Base-by-base conservation (phyloP, 164 flowering plant genomes). In the Cinnamomum micranthum region DNA sequence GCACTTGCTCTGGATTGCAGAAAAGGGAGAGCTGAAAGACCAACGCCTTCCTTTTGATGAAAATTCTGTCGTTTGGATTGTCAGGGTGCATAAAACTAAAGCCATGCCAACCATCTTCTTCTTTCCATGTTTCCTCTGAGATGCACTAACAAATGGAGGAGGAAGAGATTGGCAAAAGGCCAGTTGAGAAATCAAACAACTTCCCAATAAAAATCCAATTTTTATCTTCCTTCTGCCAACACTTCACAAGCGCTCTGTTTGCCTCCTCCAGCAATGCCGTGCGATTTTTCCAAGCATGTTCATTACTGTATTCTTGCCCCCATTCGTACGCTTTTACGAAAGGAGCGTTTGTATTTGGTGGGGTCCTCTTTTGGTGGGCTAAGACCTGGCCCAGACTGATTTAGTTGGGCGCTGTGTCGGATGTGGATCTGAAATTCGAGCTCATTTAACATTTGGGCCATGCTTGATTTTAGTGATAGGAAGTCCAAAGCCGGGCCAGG, bases 1-100 rank as follows among this genome's bases (percentile, higher is more conserved):
- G 90, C 92, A 68, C 75, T 67, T 31, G 90, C 90, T 74, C 78
- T 86, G 47, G 82, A 72, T 23, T 82, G 84, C 70, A 89, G 51
- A 41, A 90, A 80, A 0, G 96, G 89, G 80, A 91, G 80, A 66
- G 88, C 81, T 0, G 95, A 85, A 68, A 91, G 65, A 77, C 95
- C 97, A 86, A 50, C 31, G 81, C 83, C 75, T 90, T 87, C 80
- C 90, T 86, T 72, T 77, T 76, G 74, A 73, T 62, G 77, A 33
- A 79, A 69, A 50, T 75, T n/a, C 27, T 27, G 74, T 80, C 81
- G 33, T 65, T 74, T 12, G 77, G 55, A 55, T 78, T 78, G 20
- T 81, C 82, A 2, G 28, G 84, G 62, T 66, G 65, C 73, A 78
- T 13, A 51, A 75, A n/a, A n/a, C n/a, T n/a, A n/a, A 81, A 75